phyloP scores from a whole-genome alignment of 164 flowering plant genomes.

The Stephania cephalantha region DNA sequence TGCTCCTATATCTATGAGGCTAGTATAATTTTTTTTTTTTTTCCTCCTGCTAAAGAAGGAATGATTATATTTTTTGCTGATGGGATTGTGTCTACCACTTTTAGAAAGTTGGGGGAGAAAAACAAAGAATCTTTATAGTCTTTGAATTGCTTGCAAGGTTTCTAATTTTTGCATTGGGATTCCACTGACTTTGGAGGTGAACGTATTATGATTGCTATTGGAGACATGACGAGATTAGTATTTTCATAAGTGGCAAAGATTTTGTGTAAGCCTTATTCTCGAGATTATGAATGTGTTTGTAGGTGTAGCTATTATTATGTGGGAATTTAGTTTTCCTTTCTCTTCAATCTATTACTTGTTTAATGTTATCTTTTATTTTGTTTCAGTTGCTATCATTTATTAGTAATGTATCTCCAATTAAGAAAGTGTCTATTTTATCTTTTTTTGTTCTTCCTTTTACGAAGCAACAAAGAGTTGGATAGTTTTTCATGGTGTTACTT shows the following conservation, averaged over 20 bases:
- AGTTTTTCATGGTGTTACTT: too few species aligned
- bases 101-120: neutral
- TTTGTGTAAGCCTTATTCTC: neutral
- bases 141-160: neutral
- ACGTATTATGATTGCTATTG: neutral
- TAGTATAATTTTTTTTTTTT: too few species aligned
- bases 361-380: neutral
- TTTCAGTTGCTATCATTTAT: neutral
- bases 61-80: neutral
- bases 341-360: neutral
- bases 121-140: neutral
- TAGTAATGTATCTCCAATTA: neutral
- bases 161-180: neutral
- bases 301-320: neutral
- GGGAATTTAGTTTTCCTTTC: neutral
- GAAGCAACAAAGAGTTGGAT: neutral
- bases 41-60: too few species aligned
- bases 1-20: too few species aligned
- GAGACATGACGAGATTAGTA: neutral
- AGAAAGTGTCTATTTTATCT: neutral
- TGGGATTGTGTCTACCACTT: neutral
- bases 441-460: too few species aligned
- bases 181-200: neutral
- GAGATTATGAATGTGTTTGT: neutral
- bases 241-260: neutral